Conservation (phyloP, 2,329 filamentous ascomycete genomes). For the Cytospora chrysosperma region DNA sequence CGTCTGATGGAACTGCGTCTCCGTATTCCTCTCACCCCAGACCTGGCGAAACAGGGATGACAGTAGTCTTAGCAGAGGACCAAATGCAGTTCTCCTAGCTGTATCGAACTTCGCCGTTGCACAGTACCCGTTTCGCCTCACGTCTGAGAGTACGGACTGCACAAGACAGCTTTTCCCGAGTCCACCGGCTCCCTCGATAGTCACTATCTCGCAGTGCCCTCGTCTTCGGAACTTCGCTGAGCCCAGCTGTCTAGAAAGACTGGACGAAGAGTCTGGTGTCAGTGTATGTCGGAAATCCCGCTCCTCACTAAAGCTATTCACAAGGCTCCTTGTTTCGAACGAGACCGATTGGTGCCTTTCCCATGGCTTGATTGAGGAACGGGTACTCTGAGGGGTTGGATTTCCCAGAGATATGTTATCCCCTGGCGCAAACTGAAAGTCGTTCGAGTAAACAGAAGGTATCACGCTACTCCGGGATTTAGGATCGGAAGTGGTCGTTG, state of each 20-base stretch:
- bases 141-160: constrained; percentile 61
- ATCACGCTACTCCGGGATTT: constrained; percentile 41
- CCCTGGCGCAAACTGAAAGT: constrained; percentile 39
- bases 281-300: constrained; percentile 41
- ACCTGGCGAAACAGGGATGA: constrained; percentile 67
- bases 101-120: constrained; percentile 67
- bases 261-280: constrained; percentile 46
- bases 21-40: constrained; percentile 65
- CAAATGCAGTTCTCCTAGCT: constrained; percentile 59
- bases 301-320: constrained; percentile 47
- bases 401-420: constrained; percentile 49
- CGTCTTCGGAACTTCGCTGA: constrained; percentile 59
- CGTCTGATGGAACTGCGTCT: constrained; percentile 61
- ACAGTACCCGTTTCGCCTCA: constrained; percentile 61
- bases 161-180: constrained; percentile 66
- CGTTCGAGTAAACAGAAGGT: constrained; percentile 40
- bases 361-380: constrained; percentile 46
- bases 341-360: constrained; percentile 54
- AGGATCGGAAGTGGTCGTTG: constrained; percentile 43
- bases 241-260: constrained; percentile 54
- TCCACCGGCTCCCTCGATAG: constrained; percentile 60
- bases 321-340: constrained; percentile 46
- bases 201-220: constrained; percentile 63
- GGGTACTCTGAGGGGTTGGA: constrained; percentile 37
- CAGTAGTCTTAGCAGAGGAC: constrained; percentile 62